A percentile compares a stretch with the other conserved stretches of the same genome.
phyloP scores from a whole-genome alignment of 2,329 filamentous ascomycete species.

The Knufia fluminis region DNA sequence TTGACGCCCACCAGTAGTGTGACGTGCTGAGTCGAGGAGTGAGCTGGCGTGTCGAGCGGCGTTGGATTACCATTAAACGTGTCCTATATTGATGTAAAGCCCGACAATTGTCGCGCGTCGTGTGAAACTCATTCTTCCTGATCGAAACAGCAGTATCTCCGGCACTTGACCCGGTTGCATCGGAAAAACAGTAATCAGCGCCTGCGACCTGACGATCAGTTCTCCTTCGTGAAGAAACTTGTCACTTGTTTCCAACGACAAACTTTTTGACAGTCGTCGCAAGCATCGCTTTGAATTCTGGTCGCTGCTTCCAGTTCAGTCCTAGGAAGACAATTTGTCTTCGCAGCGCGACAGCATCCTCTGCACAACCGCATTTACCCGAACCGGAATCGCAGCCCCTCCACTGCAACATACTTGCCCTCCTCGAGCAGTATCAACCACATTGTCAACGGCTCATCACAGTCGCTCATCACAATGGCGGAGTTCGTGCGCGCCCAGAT shows the following conservation, averaged over 20 bases:
- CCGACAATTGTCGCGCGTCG: too few relatives aligned
- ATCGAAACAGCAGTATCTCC: too few relatives aligned
- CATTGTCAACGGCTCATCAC: background rate
- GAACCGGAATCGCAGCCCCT: background rate
- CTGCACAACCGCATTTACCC: background rate
- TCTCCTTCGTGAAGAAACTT: background rate
- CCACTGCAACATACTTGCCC: background rate
- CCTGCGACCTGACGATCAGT: background rate
- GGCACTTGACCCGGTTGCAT: too few relatives aligned
- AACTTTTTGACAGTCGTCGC: too few relatives aligned
- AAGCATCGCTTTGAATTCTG: too few relatives aligned
- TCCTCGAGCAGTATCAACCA: background rate
- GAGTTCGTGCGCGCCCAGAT: constrained; percentile 99
- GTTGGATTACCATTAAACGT: too few relatives aligned
- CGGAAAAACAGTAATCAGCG: constrained; percentile 1
- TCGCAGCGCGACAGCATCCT: background rate
- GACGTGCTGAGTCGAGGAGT: too few relatives aligned
- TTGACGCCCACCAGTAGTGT: background rate
- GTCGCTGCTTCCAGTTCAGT: too few relatives aligned
- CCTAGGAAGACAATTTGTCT: too few relatives aligned
- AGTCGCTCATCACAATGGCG: constrained; percentile 59
- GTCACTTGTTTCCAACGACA: background rate
- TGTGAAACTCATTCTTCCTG: too few relatives aligned
- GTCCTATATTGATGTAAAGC: too few relatives aligned
- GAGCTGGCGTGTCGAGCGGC: too few relatives aligned